Evolutionary conservation across 148 eudicot species (phyloP).

Genomic region (Pharnaceum exiguum): DNA sequence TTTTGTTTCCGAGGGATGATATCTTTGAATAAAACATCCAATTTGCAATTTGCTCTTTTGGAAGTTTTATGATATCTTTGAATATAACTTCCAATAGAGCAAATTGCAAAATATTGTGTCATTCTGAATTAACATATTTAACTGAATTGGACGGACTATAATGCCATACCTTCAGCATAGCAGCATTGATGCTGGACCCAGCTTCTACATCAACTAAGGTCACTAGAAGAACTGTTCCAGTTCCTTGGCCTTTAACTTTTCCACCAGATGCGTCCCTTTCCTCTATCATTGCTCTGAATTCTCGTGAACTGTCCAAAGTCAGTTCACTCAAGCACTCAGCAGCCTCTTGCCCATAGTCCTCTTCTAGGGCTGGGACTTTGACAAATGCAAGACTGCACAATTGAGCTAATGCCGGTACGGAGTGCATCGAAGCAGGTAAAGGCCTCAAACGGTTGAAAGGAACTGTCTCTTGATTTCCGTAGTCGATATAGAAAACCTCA

Average conservation of each 20-base stretch:
- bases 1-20: too few relatives aligned
- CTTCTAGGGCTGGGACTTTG: constrained; percentile 74
- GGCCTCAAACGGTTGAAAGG: constrained; percentile 69
- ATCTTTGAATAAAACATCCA: too few relatives aligned
- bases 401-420: constrained; percentile 72
- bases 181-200: constrained; percentile 57
- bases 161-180: constrained; percentile 67
- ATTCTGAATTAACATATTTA: background rate
- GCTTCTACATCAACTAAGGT: constrained; percentile 53
- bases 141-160: constrained; percentile 3
- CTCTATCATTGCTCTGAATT: constrained; percentile 73
- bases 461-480: constrained; percentile 84
- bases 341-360: constrained; percentile 89
- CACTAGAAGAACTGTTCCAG: constrained; percentile 62
- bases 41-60: too few relatives aligned
- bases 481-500: constrained; percentile 92
- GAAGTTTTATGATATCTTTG: too few relatives aligned
- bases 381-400: constrained; percentile 79
- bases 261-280: constrained; percentile 80
- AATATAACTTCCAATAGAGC: too few relatives aligned
- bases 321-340: constrained; percentile 56
- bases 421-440: constrained; percentile 56
- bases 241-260: constrained; percentile 91
- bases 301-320: constrained; percentile 49
- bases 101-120: background rate